A percentile compares a stretch with the other conserved stretches of the same genome.
phyloP scores from a whole-genome alignment of 2,329 filamentous ascomycete genomes.

The Aspergillus costaricaensis region DNA sequence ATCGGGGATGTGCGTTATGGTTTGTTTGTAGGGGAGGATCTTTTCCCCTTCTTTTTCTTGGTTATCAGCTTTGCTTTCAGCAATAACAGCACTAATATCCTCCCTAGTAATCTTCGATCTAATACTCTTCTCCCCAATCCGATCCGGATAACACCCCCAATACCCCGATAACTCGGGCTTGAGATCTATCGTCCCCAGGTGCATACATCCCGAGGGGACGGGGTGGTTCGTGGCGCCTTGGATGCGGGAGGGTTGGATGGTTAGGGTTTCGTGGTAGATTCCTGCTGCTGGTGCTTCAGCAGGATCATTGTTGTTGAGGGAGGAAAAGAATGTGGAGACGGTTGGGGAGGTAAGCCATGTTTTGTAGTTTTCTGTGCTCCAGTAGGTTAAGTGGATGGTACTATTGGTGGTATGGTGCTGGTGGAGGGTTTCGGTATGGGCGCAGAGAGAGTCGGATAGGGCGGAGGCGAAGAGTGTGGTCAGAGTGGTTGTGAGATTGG shows the following conservation, averaged over 20 bases:
- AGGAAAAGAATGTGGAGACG: slow-evolving; percentile 18
- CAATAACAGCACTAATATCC: neutral
- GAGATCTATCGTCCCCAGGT: slow-evolving; percentile 7
- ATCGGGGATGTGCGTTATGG: slow-evolving; percentile 13
- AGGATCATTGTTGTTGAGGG: slow-evolving; percentile 6
- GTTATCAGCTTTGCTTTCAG: neutral
- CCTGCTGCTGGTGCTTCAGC: slow-evolving; percentile 6
- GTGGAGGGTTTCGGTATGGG: slow-evolving; percentile 11
- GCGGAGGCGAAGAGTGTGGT: slow-evolving; percentile 11
- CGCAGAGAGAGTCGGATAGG: neutral
- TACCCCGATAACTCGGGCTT: slow-evolving; percentile 17
- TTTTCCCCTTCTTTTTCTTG: neutral
- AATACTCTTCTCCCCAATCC: slow-evolving; percentile 10
- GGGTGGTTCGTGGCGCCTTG: slow-evolving; percentile 18
- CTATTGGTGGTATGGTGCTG: slow-evolving; percentile 12
- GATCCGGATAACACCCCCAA: slow-evolving; percentile 22
- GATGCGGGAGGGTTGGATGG: slow-evolving; percentile 8
- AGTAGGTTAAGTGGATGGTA: slow-evolving; percentile 20
- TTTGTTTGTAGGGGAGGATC: slow-evolving; percentile 3
- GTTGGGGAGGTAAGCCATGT: slow-evolving; percentile 16
- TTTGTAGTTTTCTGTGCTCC: slow-evolving; percentile 13
- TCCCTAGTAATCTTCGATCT: neutral
- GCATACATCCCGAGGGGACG: slow-evolving; percentile 7
- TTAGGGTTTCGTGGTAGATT: slow-evolving; percentile 22
- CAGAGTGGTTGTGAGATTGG: neutral